Conservation (phyloP, 179 eudicot genomes). For the Heliamphora pulchella region DNA sequence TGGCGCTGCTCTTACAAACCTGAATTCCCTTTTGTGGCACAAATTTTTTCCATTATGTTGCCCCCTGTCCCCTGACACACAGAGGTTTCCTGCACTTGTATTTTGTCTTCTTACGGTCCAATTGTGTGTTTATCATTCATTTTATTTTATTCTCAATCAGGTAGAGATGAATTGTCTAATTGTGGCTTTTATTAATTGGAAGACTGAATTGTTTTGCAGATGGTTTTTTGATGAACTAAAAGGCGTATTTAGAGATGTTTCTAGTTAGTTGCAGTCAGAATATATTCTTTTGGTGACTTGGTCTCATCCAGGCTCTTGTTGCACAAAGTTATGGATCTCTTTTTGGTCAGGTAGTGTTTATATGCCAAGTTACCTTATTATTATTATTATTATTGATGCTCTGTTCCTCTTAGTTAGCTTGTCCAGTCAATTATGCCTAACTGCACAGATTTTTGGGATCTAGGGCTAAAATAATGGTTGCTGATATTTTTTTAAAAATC, state of each 20-base stretch:
- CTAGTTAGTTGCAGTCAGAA: conserved; percentile 34
- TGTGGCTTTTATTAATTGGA: conserved; percentile 2
- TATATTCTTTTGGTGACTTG: conserved; percentile 18
- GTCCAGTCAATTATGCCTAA: background rate
- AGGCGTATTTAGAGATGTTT: conserved; percentile 71
- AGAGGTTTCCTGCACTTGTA: background rate
- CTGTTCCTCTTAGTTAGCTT: conserved; percentile 1
- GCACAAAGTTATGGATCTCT: conserved; percentile 24
- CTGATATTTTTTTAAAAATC: background rate
- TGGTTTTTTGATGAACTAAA: conserved; percentile 81
- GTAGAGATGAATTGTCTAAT: background rate
- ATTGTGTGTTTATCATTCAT: background rate
- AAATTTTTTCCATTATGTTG: background rate
- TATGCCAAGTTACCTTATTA: background rate
- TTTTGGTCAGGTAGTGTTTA: conserved; percentile 22
- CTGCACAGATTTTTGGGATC: background rate
- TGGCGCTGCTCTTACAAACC: background rate
- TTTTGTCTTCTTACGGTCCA: background rate
- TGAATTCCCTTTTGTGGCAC: background rate
- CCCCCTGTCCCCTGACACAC: background rate
- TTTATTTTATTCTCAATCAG: background rate
- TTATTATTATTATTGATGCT: background rate
- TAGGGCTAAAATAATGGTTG: background rate
- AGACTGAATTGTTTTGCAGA: conserved; percentile 35
- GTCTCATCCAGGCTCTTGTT: conserved; percentile 17